These are phyloP conservation scores for Pisolithus marmoratus DNA, from an alignment of 768 basidiomycete genomes.

Conservation along the genomic window DNA sequence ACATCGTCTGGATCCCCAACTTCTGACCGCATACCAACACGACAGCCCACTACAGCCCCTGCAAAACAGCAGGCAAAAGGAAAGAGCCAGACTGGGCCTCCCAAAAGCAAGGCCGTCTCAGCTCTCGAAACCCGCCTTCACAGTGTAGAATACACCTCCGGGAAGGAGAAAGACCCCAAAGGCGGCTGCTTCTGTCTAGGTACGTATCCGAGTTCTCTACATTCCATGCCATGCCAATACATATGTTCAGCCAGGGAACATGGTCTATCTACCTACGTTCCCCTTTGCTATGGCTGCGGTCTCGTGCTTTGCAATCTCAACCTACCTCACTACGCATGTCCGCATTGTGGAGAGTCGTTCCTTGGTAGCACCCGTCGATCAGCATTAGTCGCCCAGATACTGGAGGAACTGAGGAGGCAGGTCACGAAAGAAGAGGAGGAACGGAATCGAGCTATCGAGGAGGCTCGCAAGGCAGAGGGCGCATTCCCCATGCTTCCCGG, in stretches of 20 bases:
- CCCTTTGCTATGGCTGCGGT: conserved; percentile 54
- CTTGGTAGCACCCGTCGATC: conserved; percentile 28
- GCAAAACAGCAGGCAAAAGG: conserved; percentile 25
- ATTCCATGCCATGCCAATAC: not conserved
- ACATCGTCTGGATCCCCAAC: conserved; percentile 40
- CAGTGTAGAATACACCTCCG: conserved; percentile 31
- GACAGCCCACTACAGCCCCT: conserved; percentile 7
- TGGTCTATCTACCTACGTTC: conserved; percentile 47
- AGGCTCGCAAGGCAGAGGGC: conserved; percentile 46
- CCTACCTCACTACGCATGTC: conserved; percentile 48
- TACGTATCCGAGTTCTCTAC: conserved; percentile 13
- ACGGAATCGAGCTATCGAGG: conserved; percentile 40
- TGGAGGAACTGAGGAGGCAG: conserved; percentile 38
- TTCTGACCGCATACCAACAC: conserved; percentile 41
- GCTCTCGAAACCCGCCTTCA: conserved; percentile 42
- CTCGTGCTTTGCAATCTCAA: conserved; percentile 59
- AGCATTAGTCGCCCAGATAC: conserved; percentile 38
- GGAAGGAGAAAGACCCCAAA: conserved; percentile 44
- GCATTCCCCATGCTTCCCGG: conserved; percentile 54
- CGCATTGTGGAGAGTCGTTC: conserved; percentile 42
- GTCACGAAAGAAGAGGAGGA: conserved; percentile 43
- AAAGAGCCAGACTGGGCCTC: conserved; percentile 31
- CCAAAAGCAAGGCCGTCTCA: conserved; percentile 46
- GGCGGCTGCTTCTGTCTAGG: conserved; percentile 72
- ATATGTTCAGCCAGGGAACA: conserved; percentile 47